Conservation (phyloP, 306 rosid species). For the Castanopsis chinensis region DNA sequence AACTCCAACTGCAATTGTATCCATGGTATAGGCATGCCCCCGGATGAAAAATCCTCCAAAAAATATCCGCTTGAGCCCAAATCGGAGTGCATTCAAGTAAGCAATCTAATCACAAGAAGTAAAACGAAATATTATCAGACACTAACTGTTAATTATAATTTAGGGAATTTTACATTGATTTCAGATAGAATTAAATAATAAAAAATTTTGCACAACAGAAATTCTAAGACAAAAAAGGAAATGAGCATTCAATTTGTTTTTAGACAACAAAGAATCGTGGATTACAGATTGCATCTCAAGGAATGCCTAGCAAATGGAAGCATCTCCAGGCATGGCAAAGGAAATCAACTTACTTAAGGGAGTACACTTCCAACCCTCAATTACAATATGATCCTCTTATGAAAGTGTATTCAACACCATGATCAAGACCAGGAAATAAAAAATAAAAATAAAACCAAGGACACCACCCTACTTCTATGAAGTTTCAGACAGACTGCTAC, state of each 20-base stretch:
- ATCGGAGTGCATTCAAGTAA: constrained; percentile 90
- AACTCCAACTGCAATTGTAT: constrained; percentile 91
- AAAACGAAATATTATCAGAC: constrained; percentile 8
- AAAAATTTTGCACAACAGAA: not conserved
- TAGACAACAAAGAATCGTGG: not conserved
- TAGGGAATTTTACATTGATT: not conserved
- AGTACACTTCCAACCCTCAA: not conserved
- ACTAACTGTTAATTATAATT: not conserved
- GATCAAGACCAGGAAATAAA: not conserved
- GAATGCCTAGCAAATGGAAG: not conserved
- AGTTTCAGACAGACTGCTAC: not conserved
- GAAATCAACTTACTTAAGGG: not conserved
- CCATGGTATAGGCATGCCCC: constrained; percentile 89
- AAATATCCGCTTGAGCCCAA: constrained; percentile 89
- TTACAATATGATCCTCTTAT: not conserved
- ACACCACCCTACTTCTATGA: not conserved
- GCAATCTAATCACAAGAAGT: constrained; percentile 53
- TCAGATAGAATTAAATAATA: not conserved
- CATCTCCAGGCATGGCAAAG: not conserved
- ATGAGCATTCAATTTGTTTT: not conserved
- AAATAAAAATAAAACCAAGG: not conserved
- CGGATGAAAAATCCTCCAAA: constrained; percentile 92
- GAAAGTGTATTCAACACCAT: not conserved
- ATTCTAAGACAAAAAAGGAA: not conserved
- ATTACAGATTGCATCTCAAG: not conserved